Base-by-base conservation (phyloP, 306 rosid genomes). In the Vigna reflexopilosa region DNA sequence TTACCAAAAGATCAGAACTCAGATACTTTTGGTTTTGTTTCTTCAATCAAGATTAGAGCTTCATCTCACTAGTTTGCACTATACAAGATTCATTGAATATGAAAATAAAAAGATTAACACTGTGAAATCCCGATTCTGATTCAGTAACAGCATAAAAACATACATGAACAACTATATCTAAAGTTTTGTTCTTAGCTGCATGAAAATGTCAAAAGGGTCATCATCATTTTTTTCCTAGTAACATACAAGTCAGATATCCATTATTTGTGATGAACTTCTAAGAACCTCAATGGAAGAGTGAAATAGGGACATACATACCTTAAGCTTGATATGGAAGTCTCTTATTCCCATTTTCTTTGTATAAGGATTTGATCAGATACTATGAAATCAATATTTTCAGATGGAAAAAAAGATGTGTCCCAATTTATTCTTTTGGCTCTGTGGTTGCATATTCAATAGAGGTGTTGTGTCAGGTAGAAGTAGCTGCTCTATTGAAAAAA, bases 321-420 rank as follows among this genome's bases (percentile, higher is more conserved):
- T 85, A 70, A 85, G 40, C 13, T 69, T 85, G 77, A 85, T 73
- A 49, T n/a, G 88, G 61, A 84, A 76, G 50, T 85, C 86, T 70
- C 78, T 85, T 2, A 74, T 17, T 36, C 79, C 85, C 88, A 82
- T 81, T 51, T 73, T 36, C 56, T 42, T 55, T 24, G 30, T 44
- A 36, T 14, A 15, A 58, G 24, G 50, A 59, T 62, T 49, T 52
- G 77, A 19, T 42, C 45, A 42, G 20, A 67, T 22, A 61, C 11
- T 59, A 44, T 30, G 20, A 66, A 73, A 26, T 17, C 9, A 67
- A 47, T 14, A 34, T 20, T 26, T 51, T 63, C 30, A 10, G 11
- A 34, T 36, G 12, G 17, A 59, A 34, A 66, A 36, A 65, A 13
- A 20, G 47, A 28, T 13, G 16, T 67, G 50, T 0, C 6, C 30